Evolutionary conservation across 2,329 filamentous ascomycete genomes (phyloP).

Genomic region (Colletotrichum echinochloae): DNA sequence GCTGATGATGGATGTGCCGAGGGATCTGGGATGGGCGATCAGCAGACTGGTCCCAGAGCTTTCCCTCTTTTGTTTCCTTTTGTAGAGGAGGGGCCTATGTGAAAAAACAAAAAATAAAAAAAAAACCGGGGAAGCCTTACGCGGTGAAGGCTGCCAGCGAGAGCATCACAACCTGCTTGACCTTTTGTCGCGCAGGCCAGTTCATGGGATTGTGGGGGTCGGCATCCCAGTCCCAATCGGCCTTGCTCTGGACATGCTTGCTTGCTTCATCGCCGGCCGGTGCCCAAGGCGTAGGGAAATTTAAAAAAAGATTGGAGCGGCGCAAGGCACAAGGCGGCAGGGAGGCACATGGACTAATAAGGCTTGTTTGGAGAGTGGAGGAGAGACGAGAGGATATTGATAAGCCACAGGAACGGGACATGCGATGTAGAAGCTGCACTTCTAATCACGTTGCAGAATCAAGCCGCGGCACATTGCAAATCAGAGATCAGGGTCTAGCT

Average conservation of each 20-base stretch:
- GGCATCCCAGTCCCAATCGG: slow-evolving; percentile 48
- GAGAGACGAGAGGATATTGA: too few relatives aligned
- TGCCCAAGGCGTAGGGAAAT: too few relatives aligned
- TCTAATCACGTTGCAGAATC: too few relatives aligned
- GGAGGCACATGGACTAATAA: not conserved
- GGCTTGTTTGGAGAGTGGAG: not conserved
- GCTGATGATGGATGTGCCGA: slow-evolving; percentile 67
- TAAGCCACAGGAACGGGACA: not conserved
- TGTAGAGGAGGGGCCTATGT: not conserved
- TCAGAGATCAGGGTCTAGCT: not conserved
- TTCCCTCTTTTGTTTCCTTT: too few relatives aligned
- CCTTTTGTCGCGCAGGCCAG: slow-evolving; percentile 59
- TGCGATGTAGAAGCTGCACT: not conserved
- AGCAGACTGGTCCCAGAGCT: slow-evolving; percentile 1
- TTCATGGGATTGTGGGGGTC: slow-evolving; percentile 64
- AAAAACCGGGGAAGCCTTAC: slow-evolving; percentile 46
- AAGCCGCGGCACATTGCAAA: not conserved
- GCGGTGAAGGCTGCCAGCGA: slow-evolving; percentile 55
- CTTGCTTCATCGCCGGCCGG: not conserved
- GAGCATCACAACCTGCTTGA: slow-evolving; percentile 52
- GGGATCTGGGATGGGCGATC: slow-evolving; percentile 54
- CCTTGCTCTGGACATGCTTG: not conserved
- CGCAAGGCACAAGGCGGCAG: rapidly evolving
- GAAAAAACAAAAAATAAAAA: too few relatives aligned
- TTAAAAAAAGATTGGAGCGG: not conserved